Evolutionary conservation across 345 rosid genomes (phyloP), one percentile per base, ranked within the genome.

Genomic region (Hibiscus mutabilis): DNA sequence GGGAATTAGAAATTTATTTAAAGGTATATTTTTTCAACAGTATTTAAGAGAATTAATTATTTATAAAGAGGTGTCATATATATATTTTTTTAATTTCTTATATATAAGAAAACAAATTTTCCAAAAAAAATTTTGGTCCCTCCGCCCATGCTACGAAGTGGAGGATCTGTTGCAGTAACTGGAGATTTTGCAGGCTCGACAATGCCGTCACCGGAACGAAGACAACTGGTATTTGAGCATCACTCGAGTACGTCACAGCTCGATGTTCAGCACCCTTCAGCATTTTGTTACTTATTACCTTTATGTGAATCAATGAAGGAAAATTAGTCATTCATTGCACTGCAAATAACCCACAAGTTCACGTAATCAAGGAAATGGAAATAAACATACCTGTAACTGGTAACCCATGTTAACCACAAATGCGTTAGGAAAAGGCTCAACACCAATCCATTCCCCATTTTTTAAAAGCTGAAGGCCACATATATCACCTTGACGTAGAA

Each of bases 391-490:
- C 72, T 73, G 78, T 49, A 76, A 63, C 19, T 71, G 65, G 61
- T 76, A 46, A 29, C 79, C 82, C 3, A 82, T 65, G 67, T 74
- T 76, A 16, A 82, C 62, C 11, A 76, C 78, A 59, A 82, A 71
- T 58, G 85, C 82, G 18, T 66, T 13, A 29, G 79, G 79, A 47
- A 68, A 19, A 64, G 84, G 80, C 31, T 76, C 62, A 44, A 77
- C 81, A 22, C 62, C 67, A 31, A 74, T 37, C 83, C 81, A 79
- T 47, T 70, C 55, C 2, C 74, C 82, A 51, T 81, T 83, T 57
- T 73, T 64, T 27, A 74, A 35, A 58, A 79, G 74, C 51, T 76
- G 85, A 66, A 84, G 79, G n/a, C 87, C 81, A 1, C 29, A 5
- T 1, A 75, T 71, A 31, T 78, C 75, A 9, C 73, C 81, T 57